Evolutionary conservation across 2,329 filamentous ascomycete genomes (phyloP), one percentile per base, ranked within the genome.

Genomic region (Coniochaeta ligniaria): DNA sequence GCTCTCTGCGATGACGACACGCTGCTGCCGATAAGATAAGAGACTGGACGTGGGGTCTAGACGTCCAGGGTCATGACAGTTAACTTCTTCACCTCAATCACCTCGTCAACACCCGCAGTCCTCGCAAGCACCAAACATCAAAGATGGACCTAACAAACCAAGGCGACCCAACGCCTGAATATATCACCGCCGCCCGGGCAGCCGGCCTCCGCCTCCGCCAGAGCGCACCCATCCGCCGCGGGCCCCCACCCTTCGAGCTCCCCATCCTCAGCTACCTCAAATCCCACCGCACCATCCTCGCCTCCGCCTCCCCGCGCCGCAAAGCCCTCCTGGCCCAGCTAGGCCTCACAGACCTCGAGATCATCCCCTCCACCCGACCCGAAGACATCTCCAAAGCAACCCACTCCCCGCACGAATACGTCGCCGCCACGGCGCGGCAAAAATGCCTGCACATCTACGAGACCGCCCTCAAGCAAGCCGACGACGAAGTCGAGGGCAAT

Each of bases 321-420:
- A 90, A 88, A 73, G 88, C 91, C 64, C 85, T 99, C 11, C 84
- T 99, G 47, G 84, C 85, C 57, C 88, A 89, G 75, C 86, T 89
- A 73, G 92, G 93, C 65, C 84, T 98, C 12, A 83, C 80, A 2
- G 88, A 92, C 70, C 76, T 97, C 70, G 93, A 98, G 75, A 85
- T 97, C 69, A 82, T 88, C 63, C 92, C 95, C 17, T 96, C 92
- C 47, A 87, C 83, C 59, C 87, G 91, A 65, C 88, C 91, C 59
- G 95, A 99, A 77, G 83, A 98, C 77, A 84, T 96, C 60, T 83
- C 91, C 68, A 96, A 98, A 74, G 73, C 77, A 8, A 73, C 76
- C 2, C 83, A 94, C 62, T 85, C 87, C 0, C 91, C 95, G 1
- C 90, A 91, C 73, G 92, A 96, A 76, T 99, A 99, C 77, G 95